Evolutionary conservation across 2,329 filamentous ascomycete genomes (phyloP).

Genomic region (Fusarium miscanthi): DNA sequence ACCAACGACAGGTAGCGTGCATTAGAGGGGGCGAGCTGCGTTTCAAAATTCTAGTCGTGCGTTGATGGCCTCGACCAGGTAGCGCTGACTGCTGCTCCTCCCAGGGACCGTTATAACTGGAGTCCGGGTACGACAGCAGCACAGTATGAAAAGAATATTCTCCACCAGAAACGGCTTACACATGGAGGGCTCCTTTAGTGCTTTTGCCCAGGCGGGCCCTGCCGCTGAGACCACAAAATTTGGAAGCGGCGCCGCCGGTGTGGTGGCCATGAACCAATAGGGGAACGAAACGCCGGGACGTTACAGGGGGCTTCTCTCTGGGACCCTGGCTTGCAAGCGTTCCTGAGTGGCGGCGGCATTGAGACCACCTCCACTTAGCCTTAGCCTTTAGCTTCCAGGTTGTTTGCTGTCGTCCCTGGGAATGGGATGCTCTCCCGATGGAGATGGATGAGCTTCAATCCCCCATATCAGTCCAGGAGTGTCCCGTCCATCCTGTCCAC

Average conservation of each 20-base stretch:
- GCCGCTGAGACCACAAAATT: constrained; percentile 36
- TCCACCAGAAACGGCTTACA: background rate
- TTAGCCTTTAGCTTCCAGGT: constrained; percentile 1
- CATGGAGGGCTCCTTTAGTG: constrained; percentile 4
- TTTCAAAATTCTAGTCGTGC: constrained; percentile 25
- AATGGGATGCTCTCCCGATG: constrained; percentile 7
- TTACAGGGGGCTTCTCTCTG: constrained; percentile 25
- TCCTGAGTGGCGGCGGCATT: constrained; percentile 40
- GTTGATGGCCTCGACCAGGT: constrained; percentile 26
- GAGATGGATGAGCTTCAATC: constrained; percentile 30
- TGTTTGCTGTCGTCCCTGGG: constrained; percentile 14
- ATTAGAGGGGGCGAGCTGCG: constrained; percentile 18
- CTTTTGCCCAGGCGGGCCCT: constrained; percentile 40
- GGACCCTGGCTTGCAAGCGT: constrained; percentile 23
- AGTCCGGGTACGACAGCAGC: constrained; percentile 6
- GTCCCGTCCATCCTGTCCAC: background rate
- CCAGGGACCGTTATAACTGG: background rate
- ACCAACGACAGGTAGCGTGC: constrained; percentile 12
- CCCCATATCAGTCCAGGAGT: constrained; percentile 29
- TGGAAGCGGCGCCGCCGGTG: constrained; percentile 27
- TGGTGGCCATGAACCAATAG: constrained; percentile 21
- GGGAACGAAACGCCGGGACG: background rate
- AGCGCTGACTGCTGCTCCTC: constrained; percentile 23
- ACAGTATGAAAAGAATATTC: constrained; percentile 17
- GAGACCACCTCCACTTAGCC: constrained; percentile 28